Base-by-base conservation (phyloP, 2,329 filamentous ascomycete species). In the Rosellinia necatrix region DNA sequence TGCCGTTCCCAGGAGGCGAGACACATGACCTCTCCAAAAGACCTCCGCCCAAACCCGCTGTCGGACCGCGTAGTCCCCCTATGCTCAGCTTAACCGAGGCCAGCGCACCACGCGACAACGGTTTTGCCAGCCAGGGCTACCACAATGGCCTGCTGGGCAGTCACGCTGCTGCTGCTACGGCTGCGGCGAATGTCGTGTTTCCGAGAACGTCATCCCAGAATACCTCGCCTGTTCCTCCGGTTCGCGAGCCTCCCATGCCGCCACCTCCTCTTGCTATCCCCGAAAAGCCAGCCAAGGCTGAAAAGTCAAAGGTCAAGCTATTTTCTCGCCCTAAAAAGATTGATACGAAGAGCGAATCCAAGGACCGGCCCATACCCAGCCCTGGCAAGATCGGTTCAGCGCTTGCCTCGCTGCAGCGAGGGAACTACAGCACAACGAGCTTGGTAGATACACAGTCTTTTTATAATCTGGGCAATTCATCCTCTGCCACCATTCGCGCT, bases 251-350 rank as follows among this genome's bases (percentile, higher is more conserved):
- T 32, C 59, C 60, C 49, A 72, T 64, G 59, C 61, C 60, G 25
- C 71, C 71, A 13, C 73, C 69, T 52, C 78, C 71, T 52, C 78
- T 71, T 71, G 9, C 74, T 74, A 25, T 73, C 73, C 74, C 78
- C 2, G 86, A 89, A 63, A 87, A 89, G 70, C 80, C 81, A 19
- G 66, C 71, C 27, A 83, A 84, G 65, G 78, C 82, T 24, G 87
- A 90, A 65, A 90, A 90, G 72, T 86, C 86, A 59, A 92, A 91
- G 74, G 88, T 90, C 70, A 93, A 93, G 76, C 78, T 93, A 24
- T 92, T 92, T 69, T 90, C 87, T 6, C 83, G 90, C 47, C 89
- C 89, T 0, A 88, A 88, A 67, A 91, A 88, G 73, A 89, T 91
- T 64, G 82, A 83, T 47, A 84, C 86, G 54, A 91, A 89, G 69